These are phyloP conservation scores for Sutorius eximius DNA, from an alignment of 1,284 basidiomycete genomes.

Conservation along the genomic window DNA sequence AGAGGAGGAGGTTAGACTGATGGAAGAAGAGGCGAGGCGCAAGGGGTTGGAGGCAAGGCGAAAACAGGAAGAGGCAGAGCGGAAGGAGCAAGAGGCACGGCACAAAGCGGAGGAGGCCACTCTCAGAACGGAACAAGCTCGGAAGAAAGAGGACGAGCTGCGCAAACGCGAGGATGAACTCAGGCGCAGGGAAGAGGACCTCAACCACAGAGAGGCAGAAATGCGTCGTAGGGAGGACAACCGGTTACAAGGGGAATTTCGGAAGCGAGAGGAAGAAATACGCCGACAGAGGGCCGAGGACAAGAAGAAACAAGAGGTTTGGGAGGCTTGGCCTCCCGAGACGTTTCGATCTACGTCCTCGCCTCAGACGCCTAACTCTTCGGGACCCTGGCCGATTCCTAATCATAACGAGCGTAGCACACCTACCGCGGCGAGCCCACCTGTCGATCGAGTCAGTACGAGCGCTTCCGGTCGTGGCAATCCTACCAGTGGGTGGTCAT, in stretches of 20 bases:
- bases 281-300: conserved; percentile 42
- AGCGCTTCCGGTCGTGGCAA: conserved; percentile 30
- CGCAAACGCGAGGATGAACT: conserved; percentile 41
- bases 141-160: conserved; percentile 37
- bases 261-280: conserved; percentile 49
- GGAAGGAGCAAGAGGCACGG: conserved; percentile 28
- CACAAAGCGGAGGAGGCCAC: conserved; percentile 34
- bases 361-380: conserved; percentile 26
- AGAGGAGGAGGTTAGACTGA: conserved; percentile 32
- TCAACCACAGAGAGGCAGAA: conserved; percentile 35
- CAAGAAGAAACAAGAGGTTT: conserved; percentile 39
- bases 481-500: conserved; percentile 28
- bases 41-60: conserved; percentile 28
- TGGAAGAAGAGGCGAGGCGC: conserved; percentile 33
- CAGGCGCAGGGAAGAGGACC: conserved; percentile 31
- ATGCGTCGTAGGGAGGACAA: conserved; percentile 29
- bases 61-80: conserved; percentile 36
- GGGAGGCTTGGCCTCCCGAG: conserved; percentile 31
- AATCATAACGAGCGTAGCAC: conserved; percentile 26
- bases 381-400: conserved; percentile 36
- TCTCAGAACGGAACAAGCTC: conserved; percentile 24
- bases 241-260: conserved; percentile 38
- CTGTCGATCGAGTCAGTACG: conserved; percentile 30
- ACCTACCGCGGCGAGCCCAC: conserved; percentile 24
- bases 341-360: conserved; percentile 26